Evolutionary conservation across 2,329 filamentous ascomycete genomes (phyloP).

Genomic region (Ceratocystis cubensis): DNA sequence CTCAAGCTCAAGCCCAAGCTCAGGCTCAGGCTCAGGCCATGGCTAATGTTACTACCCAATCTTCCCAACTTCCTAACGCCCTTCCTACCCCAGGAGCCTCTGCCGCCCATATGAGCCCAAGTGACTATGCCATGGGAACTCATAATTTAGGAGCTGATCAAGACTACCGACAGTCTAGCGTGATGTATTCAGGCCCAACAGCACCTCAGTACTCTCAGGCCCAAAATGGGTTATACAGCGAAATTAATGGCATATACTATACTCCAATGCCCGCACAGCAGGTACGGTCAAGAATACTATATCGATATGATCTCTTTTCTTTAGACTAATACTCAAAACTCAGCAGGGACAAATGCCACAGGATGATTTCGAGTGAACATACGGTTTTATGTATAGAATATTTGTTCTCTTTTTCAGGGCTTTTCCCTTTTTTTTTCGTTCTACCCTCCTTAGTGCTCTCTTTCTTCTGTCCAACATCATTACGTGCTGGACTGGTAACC

Average conservation of each 20-base stretch:
- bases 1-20: slow-evolving; percentile 12
- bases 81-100: slow-evolving; percentile 4
- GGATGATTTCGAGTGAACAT: slow-evolving; percentile 35
- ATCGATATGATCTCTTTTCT: background rate
- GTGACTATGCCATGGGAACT: slow-evolving; percentile 49
- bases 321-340: slow-evolving; percentile 6
- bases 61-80: background rate
- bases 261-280: slow-evolving; percentile 70
- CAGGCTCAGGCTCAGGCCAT: slow-evolving; percentile 15
- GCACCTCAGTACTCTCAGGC: slow-evolving; percentile 66
- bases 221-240: slow-evolving; percentile 66
- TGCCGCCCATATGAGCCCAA: slow-evolving; percentile 4
- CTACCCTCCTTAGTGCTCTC: background rate
- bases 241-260: slow-evolving; percentile 81
- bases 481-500: background rate
- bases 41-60: slow-evolving; percentile 1
- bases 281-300: slow-evolving; percentile 39
- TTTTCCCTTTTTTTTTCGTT: background rate
- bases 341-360: slow-evolving; percentile 33
- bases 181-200: slow-evolving; percentile 69
- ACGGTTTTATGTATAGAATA: background rate
- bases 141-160: slow-evolving; percentile 55
- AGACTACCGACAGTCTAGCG: slow-evolving; percentile 62
- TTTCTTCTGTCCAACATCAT: background rate
- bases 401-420: background rate